A percentile compares a stretch with the other conserved stretches of the same genome.
These are phyloP conservation scores for Cucumis hystrix DNA, from an alignment of 306 rosid species.

Conservation along the genomic window DNA sequence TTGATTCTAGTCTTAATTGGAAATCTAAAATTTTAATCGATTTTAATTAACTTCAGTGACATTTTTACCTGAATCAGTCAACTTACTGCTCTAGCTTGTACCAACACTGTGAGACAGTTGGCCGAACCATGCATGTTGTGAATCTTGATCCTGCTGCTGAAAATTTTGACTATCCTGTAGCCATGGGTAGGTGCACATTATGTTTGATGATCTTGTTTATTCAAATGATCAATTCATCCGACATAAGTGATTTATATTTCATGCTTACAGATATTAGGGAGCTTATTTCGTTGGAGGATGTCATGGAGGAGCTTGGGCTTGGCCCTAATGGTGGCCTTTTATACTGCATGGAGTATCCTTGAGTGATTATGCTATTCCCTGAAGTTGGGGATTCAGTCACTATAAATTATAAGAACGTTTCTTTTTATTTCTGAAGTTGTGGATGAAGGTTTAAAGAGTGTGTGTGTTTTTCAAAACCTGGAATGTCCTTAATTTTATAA, in stretches of 20 bases:
- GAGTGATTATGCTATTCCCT: background rate
- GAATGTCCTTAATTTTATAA: constrained; percentile 31
- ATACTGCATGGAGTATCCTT: constrained; percentile 99
- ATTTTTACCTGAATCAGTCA: constrained; percentile 26
- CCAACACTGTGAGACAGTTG: constrained; percentile 37
- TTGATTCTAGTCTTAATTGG: background rate
- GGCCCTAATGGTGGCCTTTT: constrained; percentile 96
- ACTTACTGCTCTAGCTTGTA: constrained; percentile 81
- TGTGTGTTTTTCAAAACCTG: background rate
- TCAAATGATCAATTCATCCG: background rate
- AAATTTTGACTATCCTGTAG: constrained; percentile 88
- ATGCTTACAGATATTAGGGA: constrained; percentile 71
- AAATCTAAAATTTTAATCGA: background rate
- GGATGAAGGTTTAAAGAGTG: background rate
- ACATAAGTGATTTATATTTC: background rate
- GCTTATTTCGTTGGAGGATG: constrained; percentile 83
- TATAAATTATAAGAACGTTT: background rate
- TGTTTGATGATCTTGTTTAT: background rate
- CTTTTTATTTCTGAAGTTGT: background rate
- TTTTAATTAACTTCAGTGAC: background rate
- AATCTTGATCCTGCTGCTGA: constrained; percentile 98
- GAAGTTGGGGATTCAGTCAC: background rate
- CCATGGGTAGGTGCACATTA: constrained; percentile 37
- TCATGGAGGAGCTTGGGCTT: constrained; percentile 88
- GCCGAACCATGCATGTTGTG: constrained; percentile 42